Base-by-base conservation (phyloP, 805 yeast genomes). In the Candida cerambycidarum region DNA sequence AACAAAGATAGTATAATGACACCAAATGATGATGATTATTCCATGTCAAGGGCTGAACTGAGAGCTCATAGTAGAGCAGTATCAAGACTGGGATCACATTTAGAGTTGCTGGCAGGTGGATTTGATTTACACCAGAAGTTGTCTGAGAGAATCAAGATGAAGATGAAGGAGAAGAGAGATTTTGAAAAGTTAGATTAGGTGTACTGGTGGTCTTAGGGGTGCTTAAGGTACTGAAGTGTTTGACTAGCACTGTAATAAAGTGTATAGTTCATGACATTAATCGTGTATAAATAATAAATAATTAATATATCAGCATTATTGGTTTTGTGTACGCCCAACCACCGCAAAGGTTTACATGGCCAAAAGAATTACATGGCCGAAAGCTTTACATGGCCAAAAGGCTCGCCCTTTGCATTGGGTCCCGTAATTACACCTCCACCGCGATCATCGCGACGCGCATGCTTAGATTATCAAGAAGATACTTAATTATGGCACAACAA, bases 1-100 rank as follows among this genome's bases (percentile, higher is more conserved):
- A 61, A 61, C 46, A 46, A 53, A 19, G 61, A 61, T 23, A 57
- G 67, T 12, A 47, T 55, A 18, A 43, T 55, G 29, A 59, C 59
- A 15, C 67, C 72, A 14, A 52, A 52, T 5, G 64, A 65, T 24
- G 71, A 68, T 39, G 74, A 67, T 46, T 68, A 61, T 45, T 51
- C 49, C 3, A 45, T 48, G 15, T 45, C 49, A 1, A 41, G 52
- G 37, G 38, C 38, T 10, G 38, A 34, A 11, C 38, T 34, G 38
- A 34, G 29, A 14, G 29, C 13, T 14, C 38, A 34, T 34, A 34
- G 38, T 34, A 21, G 38, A n/a, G 38, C n/a, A 3, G 14, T 34
- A 13, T 43, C 47, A 1, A 31, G 45, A 3, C 32, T 13, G 23
- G 31, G 25, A 8, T 39, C 44, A 16, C 45, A 43, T 18, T 42